Evolutionary conservation across 2,329 filamentous ascomycete genomes (phyloP).

Genomic region (Chalara sp.): DNA sequence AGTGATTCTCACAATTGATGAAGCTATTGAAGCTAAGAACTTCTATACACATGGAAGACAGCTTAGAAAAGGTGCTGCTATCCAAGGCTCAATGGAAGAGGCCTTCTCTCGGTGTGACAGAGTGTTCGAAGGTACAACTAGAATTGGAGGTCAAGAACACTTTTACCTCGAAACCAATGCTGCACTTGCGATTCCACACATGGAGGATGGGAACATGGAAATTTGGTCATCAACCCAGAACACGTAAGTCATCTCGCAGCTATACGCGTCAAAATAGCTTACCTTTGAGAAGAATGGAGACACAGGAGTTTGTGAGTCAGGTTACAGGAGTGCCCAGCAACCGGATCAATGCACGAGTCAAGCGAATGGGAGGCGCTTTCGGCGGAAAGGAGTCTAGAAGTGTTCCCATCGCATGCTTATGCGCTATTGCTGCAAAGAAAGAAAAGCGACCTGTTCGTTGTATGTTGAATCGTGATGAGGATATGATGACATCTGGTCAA

Average conservation of each 20-base stretch:
- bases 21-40: conserved; percentile 82
- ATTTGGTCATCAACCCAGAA: conserved; percentile 91
- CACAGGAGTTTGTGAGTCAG: conserved; percentile 79
- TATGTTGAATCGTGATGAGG: conserved; percentile 93
- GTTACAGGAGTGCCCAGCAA: conserved; percentile 78
- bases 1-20: conserved; percentile 83
- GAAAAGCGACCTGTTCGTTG: conserved; percentile 73
- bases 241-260: conserved; percentile 33
- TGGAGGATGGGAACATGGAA: conserved; percentile 89
- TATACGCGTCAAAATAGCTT: background rate
- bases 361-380: conserved; percentile 86
- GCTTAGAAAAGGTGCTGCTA: conserved; percentile 72
- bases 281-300: conserved; percentile 52
- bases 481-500: conserved; percentile 85
- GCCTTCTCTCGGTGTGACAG: conserved; percentile 10
- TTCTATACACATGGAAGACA: conserved; percentile 75
- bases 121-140: conserved; percentile 63
- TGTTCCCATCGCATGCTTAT: conserved; percentile 73
- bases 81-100: too few species aligned
- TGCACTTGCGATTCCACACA: conserved; percentile 75
- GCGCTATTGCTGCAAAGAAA: conserved; percentile 82
- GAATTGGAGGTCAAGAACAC: conserved; percentile 94
- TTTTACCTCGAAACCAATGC: conserved; percentile 94
- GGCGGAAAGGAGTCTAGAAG: conserved; percentile 90
- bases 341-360: conserved; percentile 85